A percentile compares a stretch with the other conserved stretches of the same genome.
These are phyloP conservation scores for Wickerhamomyces ciferrii DNA, from an alignment of 805 yeast species.

Conservation along the genomic window DNA sequence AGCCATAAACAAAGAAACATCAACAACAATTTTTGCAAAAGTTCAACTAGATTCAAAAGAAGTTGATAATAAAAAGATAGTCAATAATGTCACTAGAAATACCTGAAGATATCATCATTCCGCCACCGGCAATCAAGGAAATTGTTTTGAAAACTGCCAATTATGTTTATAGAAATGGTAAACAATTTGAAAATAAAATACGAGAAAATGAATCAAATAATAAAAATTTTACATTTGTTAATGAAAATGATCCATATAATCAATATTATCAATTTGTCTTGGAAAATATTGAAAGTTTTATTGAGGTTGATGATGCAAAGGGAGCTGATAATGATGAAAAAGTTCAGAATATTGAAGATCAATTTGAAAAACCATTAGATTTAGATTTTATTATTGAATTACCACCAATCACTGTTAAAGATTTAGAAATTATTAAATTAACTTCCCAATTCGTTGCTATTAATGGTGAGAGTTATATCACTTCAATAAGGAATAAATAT, in stretches of 20 bases:
- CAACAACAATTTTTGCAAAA: no score
- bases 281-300: conserved; percentile 21
- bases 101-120: conserved; percentile 41
- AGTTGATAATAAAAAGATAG: no score
- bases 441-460: conserved; percentile 67
- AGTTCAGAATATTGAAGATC: conserved; percentile 5
- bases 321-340: conserved; percentile 13
- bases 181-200: conserved; percentile 56
- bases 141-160: conserved; percentile 68
- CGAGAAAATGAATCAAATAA: conserved; percentile 37
- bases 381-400: conserved; percentile 11
- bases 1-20: no score
- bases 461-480: conserved; percentile 46
- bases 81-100: conserved; percentile 16
- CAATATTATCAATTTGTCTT: conserved; percentile 50
- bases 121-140: conserved; percentile 45
- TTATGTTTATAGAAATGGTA: conserved; percentile 67
- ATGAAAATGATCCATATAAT: conserved; percentile 47
- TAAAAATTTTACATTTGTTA: conserved; percentile 60
- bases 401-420: conserved; percentile 48
- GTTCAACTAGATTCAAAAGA: no score
- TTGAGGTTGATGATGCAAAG: conserved; percentile 13
- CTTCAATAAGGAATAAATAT: conserved; percentile 30
- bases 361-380: conserved; percentile 2
- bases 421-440: conserved; percentile 62